Base-by-base conservation (phyloP, 2,329 filamentous ascomycete genomes). In the Dendryphion nanum region DNA sequence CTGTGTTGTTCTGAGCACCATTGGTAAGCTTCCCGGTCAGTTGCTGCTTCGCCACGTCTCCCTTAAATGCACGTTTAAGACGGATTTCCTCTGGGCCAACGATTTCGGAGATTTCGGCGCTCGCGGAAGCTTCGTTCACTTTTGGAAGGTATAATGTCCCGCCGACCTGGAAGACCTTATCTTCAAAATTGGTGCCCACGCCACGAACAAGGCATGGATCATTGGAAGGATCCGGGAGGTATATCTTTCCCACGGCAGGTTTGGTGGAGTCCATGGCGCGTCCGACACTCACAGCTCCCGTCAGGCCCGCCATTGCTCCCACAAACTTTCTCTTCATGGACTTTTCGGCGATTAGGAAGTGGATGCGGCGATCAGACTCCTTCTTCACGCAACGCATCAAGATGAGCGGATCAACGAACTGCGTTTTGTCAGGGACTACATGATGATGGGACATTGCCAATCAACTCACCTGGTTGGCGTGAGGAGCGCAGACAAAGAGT, bases 381-480 rank as follows among this genome's bases (percentile, higher is more conserved):
- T 81, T 84, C 49, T 88, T 86, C 41, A 97, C 80, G 12, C 89
- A 89, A 49, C 90, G 85, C 80, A 95, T 94, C 36, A 98, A 78
- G 51, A 97, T 86, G 35, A 98, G 78, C 37, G 89, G 91, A 60
- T 98, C 93, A 61, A 97, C 90, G 54, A 98, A 98, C 84, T 95
- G 60, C 20, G 12, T 15, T 18, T 4, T 20, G 40, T 54, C 38
- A 53, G 46, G n/a, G n/a, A n/a, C n/a, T n/a, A n/a, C n/a, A n/a
- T n/a, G n/a, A n/a, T n/a, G n/a, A n/a, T n/a, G n/a, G n/a, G n/a
- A n/a, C n/a, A n/a, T n/a, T n/a, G n/a, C n/a, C n/a, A n/a, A n/a
- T n/a, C n/a, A 21, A 20, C 46, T 15, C 48, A 61, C 60, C 51
- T 64, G 60, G 66, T 98, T 98, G 43, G 91, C 91, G 74, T 98